Base-by-base conservation (phyloP, 805 yeast species). In the Wickerhamiella shivajii region DNA sequence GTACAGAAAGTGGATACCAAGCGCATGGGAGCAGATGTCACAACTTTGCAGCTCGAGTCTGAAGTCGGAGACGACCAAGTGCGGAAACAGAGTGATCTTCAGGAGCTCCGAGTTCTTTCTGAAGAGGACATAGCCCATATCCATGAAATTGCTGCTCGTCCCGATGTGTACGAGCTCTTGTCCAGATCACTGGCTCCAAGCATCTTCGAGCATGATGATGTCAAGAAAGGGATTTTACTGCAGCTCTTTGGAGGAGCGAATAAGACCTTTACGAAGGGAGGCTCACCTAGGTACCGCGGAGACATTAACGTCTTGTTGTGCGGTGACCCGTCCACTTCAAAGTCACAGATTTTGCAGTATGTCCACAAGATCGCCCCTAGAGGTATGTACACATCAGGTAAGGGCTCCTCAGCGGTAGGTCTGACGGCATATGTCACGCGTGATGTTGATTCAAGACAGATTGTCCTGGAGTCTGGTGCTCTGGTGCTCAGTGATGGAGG, bases 401-500 rank as follows among this genome's bases (percentile, higher is more conserved):
- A 90, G 50, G 98, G 98, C 33, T 84, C 96, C 1, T 90, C 98
- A 20, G 99, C 99, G 0, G 99, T 90, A 31, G 99, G 99, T 64
- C 64, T 90, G 50, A 90, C 99, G 1, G 98, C 99, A 0, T 90
- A 90, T 53, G 77, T 90, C 36, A 85, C 98, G 6, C 67, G 95
- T 50, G 99, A 90, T 53, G 67, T 79, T 18, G 97, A 90, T 49
- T 83, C 97, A 0, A 79, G 74, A 49, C 98, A 90, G 55, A 59
- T 87, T 31, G 98, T 90, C 3, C 65, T 90, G 34, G 99, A 90
- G 53, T 71, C 84, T 48, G 99, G 99, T 54, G 99, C 99, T 0
- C 65, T 90, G 42, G 97, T 90, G 10, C 63, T 90, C 27, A 81
- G 95, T 7, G 98, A 90, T 57, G 97, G 97, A 38, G 98, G 98